These are phyloP conservation scores for Candida buenavistaensis DNA, from an alignment of 1,139 yeast species.

Conservation along the genomic window DNA sequence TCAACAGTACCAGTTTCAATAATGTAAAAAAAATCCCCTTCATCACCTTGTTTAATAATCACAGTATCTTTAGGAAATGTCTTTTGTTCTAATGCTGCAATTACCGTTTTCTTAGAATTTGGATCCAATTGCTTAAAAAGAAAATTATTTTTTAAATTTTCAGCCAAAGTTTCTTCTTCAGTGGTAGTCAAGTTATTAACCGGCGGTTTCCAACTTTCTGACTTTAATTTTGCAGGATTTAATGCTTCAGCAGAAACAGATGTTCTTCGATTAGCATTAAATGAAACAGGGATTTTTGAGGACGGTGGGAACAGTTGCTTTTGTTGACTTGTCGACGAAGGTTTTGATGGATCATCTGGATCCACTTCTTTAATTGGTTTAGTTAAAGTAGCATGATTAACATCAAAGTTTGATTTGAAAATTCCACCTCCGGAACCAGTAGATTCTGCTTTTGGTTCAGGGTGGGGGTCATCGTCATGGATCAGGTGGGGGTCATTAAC, in stretches of 20 bases:
- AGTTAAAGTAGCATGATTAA: constrained; percentile 26
- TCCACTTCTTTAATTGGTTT: constrained; percentile 15
- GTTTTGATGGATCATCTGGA: constrained; percentile 17
- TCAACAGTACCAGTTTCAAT: constrained; percentile 86
- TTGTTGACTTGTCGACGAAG: constrained; percentile 5
- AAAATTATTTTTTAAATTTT: constrained; percentile 76
- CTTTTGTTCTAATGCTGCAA: constrained; percentile 79
- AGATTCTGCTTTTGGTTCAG: constrained; percentile 12
- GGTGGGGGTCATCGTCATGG: constrained; percentile 20
- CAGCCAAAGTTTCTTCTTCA: constrained; percentile 68
- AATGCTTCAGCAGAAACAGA: constrained; percentile 83
- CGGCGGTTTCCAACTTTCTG: constrained; percentile 76
- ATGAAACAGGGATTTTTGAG: constrained; percentile 49
- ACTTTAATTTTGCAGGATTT: constrained; percentile 54
- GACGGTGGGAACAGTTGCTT: constrained; percentile 10
- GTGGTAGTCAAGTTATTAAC: constrained; percentile 60
- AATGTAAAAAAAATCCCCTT: constrained; percentile 91
- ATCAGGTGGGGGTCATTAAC: constrained; percentile 61
- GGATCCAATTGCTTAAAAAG: constrained; percentile 76
- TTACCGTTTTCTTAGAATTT: constrained; percentile 72
- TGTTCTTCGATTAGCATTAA: constrained; percentile 82
- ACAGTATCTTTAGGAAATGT: constrained; percentile 57
- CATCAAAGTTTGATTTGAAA: constrained; percentile 49
- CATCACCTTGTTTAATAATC: constrained; percentile 92
- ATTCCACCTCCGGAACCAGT: constrained; percentile 18